Conservation (phyloP, 2,329 filamentous ascomycete species). For the Bipolaris bicolor region DNA sequence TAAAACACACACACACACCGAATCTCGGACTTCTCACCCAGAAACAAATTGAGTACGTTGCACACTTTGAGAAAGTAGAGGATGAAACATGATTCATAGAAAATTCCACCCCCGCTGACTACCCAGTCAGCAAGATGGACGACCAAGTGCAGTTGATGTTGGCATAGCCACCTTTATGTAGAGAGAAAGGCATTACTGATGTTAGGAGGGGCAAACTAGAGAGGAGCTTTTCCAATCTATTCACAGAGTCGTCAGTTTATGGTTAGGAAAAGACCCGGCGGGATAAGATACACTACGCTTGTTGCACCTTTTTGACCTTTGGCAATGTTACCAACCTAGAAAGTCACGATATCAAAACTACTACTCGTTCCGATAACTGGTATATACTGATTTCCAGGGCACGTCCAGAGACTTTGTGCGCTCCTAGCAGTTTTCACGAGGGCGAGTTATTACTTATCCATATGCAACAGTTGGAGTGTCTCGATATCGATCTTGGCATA, state of each 20-base stretch:
- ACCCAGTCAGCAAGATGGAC: not conserved
- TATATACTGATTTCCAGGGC: no score
- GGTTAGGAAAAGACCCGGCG: constrained; percentile 6
- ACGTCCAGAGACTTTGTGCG: not conserved
- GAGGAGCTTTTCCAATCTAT: not conserved
- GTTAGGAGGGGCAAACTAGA: not conserved
- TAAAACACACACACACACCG: no score
- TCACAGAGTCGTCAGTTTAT: no score
- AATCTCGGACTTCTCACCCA: no score
- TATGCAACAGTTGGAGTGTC: constrained; percentile 7
- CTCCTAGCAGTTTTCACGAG: not conserved
- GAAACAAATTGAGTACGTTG: no score
- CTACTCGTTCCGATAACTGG: not conserved
- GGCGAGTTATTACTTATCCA: not conserved
- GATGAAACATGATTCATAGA: no score
- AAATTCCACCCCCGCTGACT: no score
- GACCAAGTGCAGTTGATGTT: not conserved
- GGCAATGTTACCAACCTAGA: not conserved
- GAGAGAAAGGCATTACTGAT: constrained; percentile 8
- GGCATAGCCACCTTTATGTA: not conserved
- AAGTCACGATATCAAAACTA: constrained; percentile 9
- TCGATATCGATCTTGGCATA: constrained; percentile 9
- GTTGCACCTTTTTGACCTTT: not conserved
- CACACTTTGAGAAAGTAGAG: no score
- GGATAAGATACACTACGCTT: not conserved